These are phyloP conservation scores for Cairneyella variabilis DNA, from an alignment of 495 filamentous ascomycete genomes.

Conservation along the genomic window DNA sequence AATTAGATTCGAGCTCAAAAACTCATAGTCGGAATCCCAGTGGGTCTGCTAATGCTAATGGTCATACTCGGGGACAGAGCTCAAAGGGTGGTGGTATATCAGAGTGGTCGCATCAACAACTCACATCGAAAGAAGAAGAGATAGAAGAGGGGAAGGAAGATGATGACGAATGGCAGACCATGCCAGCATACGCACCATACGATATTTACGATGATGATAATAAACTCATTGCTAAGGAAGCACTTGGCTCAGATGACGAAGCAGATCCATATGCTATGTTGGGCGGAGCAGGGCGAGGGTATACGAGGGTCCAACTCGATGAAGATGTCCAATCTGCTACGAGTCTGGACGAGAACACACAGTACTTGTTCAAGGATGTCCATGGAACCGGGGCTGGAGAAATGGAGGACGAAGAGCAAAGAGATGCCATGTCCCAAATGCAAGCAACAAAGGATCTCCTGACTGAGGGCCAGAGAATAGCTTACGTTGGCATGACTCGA, in stretches of 20 bases:
- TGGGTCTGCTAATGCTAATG: neutral
- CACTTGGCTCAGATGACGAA: constrained; percentile 65
- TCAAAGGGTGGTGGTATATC: constrained; percentile 46
- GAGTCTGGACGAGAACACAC: constrained; percentile 96
- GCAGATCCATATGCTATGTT: constrained; percentile 67
- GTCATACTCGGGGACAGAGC: constrained; percentile 19
- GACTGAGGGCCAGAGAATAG: constrained; percentile 92
- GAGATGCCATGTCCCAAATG: constrained; percentile 84
- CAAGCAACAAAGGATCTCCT: constrained; percentile 94
- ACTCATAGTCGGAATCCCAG: neutral
- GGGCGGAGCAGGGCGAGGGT: constrained; percentile 88
- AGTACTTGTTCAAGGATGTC: constrained; percentile 82
- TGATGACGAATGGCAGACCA: constrained; percentile 77
- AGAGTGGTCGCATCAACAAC: constrained; percentile 88
- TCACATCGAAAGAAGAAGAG: constrained; percentile 50
- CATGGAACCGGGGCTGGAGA: constrained; percentile 48
- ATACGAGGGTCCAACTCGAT: constrained; percentile 88
- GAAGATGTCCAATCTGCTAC: constrained; percentile 92
- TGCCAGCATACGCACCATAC: constrained; percentile 88
- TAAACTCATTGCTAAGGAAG: constrained; percentile 76
- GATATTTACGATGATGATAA: constrained; percentile 96
- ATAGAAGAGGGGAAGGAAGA: constrained; percentile 48
- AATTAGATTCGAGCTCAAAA: neutral
- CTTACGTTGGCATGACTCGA: constrained; percentile 87
- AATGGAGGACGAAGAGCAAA: constrained; percentile 72